phyloP scores from a whole-genome alignment of 177 flowering plant genomes.

The Tripterygium wilfordii region DNA sequence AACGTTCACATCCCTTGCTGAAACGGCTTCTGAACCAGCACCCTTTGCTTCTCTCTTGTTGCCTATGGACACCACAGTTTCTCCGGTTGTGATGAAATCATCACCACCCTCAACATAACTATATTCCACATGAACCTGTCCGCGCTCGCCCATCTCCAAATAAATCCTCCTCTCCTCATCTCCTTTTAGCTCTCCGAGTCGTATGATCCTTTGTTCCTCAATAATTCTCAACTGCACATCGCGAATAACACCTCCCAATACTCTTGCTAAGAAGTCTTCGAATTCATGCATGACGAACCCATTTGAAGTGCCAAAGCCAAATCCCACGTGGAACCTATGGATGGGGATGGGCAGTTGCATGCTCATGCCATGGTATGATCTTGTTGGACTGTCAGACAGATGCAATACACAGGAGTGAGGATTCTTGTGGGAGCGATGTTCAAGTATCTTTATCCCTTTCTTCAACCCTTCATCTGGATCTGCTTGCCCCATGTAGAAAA shows the following conservation, averaged over 20 bases:
- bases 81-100: slow-evolving; percentile 55
- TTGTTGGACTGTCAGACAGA: slow-evolving; percentile 60
- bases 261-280: slow-evolving; percentile 58
- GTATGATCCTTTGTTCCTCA: slow-evolving; percentile 42
- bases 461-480: slow-evolving; percentile 73
- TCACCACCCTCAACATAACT: slow-evolving; percentile 68
- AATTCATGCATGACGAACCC: slow-evolving; percentile 74
- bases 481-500: slow-evolving; percentile 74
- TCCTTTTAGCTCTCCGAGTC: slow-evolving; percentile 67
- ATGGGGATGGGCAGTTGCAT: slow-evolving; percentile 40
- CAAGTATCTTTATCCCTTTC: slow-evolving; percentile 69
- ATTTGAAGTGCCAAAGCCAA: slow-evolving; percentile 54
- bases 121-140: slow-evolving; percentile 43
- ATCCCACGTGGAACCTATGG: slow-evolving; percentile 73
- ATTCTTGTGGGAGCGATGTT: slow-evolving; percentile 63
- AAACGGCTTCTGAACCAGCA: slow-evolving; percentile 13
- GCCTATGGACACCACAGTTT: slow-evolving; percentile 40
- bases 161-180: slow-evolving; percentile 74
- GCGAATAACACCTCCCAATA: slow-evolving; percentile 61
- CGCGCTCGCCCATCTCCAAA: slow-evolving; percentile 36
- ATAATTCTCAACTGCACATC: slow-evolving; percentile 65
- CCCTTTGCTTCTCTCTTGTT: slow-evolving; percentile 26
- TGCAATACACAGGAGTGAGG: slow-evolving; percentile 61
- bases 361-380: slow-evolving; percentile 35
- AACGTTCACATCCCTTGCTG: slow-evolving; percentile 23